Evolutionary conservation across 306 rosid species (phyloP), one percentile per base, ranked within the genome.

Genomic region (Castanospermum australe): DNA sequence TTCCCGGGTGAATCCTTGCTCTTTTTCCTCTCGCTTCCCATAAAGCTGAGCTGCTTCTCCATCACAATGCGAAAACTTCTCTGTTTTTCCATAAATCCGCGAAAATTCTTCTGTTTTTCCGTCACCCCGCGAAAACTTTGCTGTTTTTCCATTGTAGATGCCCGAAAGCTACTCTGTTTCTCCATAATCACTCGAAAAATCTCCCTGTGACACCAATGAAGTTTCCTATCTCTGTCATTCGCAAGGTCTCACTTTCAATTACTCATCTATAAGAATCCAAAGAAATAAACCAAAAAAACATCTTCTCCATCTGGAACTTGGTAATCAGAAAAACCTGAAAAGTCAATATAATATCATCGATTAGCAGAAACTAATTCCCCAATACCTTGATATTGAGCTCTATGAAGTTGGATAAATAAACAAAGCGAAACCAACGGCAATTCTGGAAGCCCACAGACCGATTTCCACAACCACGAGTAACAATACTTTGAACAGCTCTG

Each of bases 81-180:
- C 81, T 89, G 88, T 61, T 85, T 86, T 73, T 90, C 94, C 92
- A 90, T 76, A 20, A 88, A 76, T 17, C 93, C 92, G 1, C 88
- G 86, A 60, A 87, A 84, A 75, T 91, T 89, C 82, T 84, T 89
- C 84, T 85, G 94, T 24, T 82, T 88, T 55, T 75, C 87, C 81
- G 67, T 76, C 18, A 50, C 90, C 33, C 81, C 85, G 0, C 84
- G 80, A 47, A 84, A 87, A 73, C 83, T 87, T 35, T 73, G 67
- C 75, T 83, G 95, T 47, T 81, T 90, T 85, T 94, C 98, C 81
- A 91, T 75, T 36, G 79, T 80, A 48, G 78, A 38, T 72, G 67
- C 70, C 56, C 68, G 81, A 59, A 25, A 69, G 66, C 81, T 79
- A 32, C 9, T 72, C 60, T 82, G 81, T 65, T 79, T 86, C 76